Base-by-base conservation (phyloP, 2,329 filamentous ascomycete species). In the Pseudocercospora crystallina region DNA sequence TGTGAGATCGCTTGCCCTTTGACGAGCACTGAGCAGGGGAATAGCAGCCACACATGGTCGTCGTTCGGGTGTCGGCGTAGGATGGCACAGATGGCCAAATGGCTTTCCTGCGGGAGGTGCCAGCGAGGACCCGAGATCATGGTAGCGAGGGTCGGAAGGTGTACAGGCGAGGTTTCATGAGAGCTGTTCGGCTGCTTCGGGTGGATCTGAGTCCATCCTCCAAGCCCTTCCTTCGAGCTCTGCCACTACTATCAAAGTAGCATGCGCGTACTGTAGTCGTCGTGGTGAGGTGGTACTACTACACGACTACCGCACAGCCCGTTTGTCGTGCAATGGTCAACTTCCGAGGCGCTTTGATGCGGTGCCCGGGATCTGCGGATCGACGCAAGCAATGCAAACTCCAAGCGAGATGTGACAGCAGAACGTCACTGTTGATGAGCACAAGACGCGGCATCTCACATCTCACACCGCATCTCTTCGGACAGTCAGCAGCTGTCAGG, bases 81-180 rank as follows among this genome's bases (percentile, higher is more conserved):
- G 20, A 26, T 26, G 20, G 20, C 20, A 7, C 20, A n/a, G n/a
- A n/a, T n/a, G n/a, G n/a, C n/a, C n/a, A n/a, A n/a, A n/a, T n/a
- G n/a, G n/a, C n/a, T n/a, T n/a, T 12, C 11, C 26, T 42, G 39
- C 39, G 39, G 26, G 26, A 14, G 39, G 26, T 13, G 17, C 39
- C 30, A 30, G 39, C 14, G 36, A 43, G 13, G 40, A 14, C 9
- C 41, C 50, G 41, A 17, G 40, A 32, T 35, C 26, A 20, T 48
- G 44, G 44, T 48, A 48, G 44, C 50, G 50, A 48, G 50, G 36
- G 31, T 33, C 34, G 46, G 26, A 35, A 29, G 14, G 20, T 37
- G 39, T 39, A 34, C 46, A 49, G 46, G 38, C 46, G 46, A 49
- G 40, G 43, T 51, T 51, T 51, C 49, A 47, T 51, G 37, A 43